These are phyloP conservation scores for Aureobasidium melanogenum DNA, from an alignment of 2,329 filamentous ascomycete genomes.

Conservation along the genomic window DNA sequence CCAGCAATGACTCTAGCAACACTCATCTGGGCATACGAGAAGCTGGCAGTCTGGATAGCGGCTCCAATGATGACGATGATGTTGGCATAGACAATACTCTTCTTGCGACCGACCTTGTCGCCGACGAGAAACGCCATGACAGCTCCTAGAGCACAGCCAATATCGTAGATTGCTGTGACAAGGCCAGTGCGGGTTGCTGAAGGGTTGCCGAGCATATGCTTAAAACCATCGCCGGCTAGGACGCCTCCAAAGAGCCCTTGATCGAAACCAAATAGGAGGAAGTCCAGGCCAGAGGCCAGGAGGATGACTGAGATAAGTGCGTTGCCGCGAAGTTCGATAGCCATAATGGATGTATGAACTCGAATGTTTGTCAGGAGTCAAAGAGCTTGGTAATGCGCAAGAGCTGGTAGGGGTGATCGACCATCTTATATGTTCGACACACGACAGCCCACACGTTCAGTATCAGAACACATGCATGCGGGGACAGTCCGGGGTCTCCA, in stretches of 20 bases:
- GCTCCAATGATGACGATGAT: conserved; percentile 28
- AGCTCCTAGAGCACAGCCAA: conserved; percentile 25
- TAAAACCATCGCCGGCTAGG: background rate
- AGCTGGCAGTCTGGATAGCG: conserved; percentile 27
- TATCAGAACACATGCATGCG: background rate
- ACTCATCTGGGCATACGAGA: conserved; percentile 27
- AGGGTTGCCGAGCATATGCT: conserved; percentile 20
- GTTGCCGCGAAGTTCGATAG: conserved; percentile 17
- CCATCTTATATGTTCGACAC: background rate
- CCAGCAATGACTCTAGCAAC: conserved; percentile 34
- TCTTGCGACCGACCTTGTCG: conserved; percentile 17
- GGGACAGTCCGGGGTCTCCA: background rate
- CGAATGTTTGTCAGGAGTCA: background rate
- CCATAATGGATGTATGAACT: background rate
- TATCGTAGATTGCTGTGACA: conserved; percentile 8
- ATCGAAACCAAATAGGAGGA: conserved; percentile 31
- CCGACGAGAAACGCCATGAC: conserved; percentile 24
- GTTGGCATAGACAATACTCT: conserved; percentile 29
- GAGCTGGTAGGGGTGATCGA: background rate
- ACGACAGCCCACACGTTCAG: too few relatives aligned
- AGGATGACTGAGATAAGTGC: conserved; percentile 22
- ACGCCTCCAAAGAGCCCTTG: conserved; percentile 25
- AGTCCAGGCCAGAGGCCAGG: conserved; percentile 21
- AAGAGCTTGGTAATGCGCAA: background rate
- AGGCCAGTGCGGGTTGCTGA: conserved; percentile 17